Evolutionary conservation across 305 asterid species (phyloP).

Genomic region (Fraxinus latifolia): DNA sequence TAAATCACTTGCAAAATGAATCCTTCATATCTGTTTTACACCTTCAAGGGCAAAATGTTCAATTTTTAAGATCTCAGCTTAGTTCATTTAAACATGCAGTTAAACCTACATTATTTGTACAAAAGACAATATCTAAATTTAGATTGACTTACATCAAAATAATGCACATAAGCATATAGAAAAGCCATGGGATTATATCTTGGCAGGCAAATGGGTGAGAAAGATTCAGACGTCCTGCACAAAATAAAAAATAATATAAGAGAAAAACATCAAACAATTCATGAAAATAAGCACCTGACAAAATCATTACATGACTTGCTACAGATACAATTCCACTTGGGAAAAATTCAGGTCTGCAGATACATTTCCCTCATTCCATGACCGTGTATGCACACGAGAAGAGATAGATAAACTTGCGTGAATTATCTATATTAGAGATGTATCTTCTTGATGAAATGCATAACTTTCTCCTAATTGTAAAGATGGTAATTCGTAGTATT

Average conservation of each 20-base stretch:
- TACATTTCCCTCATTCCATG: background rate
- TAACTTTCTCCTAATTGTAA: background rate
- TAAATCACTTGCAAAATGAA: conserved; percentile 1
- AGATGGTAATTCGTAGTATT: background rate
- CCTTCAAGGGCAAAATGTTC: background rate
- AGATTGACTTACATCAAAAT: conserved; percentile 75
- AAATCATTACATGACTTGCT: background rate
- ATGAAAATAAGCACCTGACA: background rate
- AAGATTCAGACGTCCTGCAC: conserved; percentile 96
- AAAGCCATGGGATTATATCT: conserved; percentile 94
- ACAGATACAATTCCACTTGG: background rate
- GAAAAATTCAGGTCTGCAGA: background rate
- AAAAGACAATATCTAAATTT: background rate
- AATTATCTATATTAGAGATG: background rate
- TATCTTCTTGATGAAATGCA: background rate
- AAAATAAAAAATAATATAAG: conserved; percentile 28
- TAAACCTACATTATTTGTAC: background rate
- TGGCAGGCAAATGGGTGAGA: conserved; percentile 98
- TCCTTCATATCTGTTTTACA: background rate
- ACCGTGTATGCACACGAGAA: background rate
- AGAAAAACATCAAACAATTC: conserved; percentile 13
- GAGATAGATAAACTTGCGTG: background rate
- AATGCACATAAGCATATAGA: conserved; percentile 96
- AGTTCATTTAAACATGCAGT: background rate
- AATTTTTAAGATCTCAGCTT: background rate